Base-by-base conservation (phyloP, 768 basidiomycete species). In the Lyophyllum decastes region DNA sequence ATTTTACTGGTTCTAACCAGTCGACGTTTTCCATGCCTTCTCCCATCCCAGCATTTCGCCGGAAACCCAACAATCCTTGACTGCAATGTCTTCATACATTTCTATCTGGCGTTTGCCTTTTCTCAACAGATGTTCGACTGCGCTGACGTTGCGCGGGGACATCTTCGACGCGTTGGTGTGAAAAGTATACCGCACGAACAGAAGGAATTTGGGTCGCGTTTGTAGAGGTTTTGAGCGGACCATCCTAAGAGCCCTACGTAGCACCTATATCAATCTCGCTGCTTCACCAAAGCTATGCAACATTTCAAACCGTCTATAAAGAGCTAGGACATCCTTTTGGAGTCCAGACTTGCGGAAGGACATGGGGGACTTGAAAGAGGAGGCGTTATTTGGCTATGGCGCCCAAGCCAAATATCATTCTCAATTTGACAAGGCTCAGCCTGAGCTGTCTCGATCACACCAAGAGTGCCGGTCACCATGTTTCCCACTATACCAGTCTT, bases 21-120 rank as follows among this genome's bases (percentile, higher is more conserved):
- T 45, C 27, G 40, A 26, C 19, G 50, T 21, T 52, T 55, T 65
- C 55, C 63, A 72, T 17, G 69, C 62, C 52, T 70, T 72, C 30
- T 81, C 80, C 92, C 92, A 93, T 49, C 79, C 74, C 43, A 74
- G 63, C 90, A 92, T 93, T 44, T 83, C 83, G 51, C 77, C 75
- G 12, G 88, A 90, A 26, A 93, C 82, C 75, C 83, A 87, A 65
- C 89, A 91, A 66, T 93, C 87, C 62, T 77, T 88, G 53, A 93
- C 88, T 3, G 80, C 79, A 6, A 76, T 66, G 53, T 81, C 82
- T 71, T 91, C 88, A 62, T 85, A 91, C 70, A 80, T 77, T 64
- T 90, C 89, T 38, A 93, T 64, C 62, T 91, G 89, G 59, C 85
- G 77, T 49, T 64, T 71, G 2, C 89, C 89, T 53, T 82, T 83